These are phyloP conservation scores for Colletotrichum kahawae DNA, from an alignment of 2,329 filamentous ascomycete genomes.

Conservation along the genomic window DNA sequence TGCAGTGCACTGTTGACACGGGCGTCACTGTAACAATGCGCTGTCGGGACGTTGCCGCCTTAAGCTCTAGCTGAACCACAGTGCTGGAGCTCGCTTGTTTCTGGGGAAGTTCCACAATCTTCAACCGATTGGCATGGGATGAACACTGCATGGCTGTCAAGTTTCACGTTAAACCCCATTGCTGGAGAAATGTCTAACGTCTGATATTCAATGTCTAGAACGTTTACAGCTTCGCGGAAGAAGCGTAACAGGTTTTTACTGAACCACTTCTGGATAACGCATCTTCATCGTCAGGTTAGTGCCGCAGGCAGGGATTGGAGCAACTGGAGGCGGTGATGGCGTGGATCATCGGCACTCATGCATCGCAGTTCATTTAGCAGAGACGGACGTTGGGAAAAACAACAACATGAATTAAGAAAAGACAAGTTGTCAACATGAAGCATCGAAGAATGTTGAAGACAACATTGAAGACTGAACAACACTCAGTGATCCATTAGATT, in stretches of 20 bases:
- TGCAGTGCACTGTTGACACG: neutral
- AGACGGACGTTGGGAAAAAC: rapidly evolving
- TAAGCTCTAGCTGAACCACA: neutral
- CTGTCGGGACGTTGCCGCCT: neutral
- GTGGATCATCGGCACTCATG: too few relatives aligned
- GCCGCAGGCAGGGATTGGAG: neutral
- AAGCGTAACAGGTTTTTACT: rapidly evolving
- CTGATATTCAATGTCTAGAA: rapidly evolving
- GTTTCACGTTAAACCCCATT: neutral
- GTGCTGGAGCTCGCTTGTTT: neutral
- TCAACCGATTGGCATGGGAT: neutral
- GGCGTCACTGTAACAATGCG: neutral
- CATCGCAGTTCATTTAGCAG: too few relatives aligned
- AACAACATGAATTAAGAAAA: neutral
- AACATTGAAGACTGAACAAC: neutral
- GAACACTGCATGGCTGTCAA: neutral
- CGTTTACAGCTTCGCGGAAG: rapidly evolving
- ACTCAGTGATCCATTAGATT: neutral
- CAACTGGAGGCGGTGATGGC: too few relatives aligned
- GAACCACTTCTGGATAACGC: neutral
- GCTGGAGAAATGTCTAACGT: neutral
- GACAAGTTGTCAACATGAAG: neutral
- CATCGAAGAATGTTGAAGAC: rapidly evolving
- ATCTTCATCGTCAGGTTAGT: neutral
- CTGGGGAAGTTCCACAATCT: constrained; percentile 1